Percentiles rank a stretch among this genome's conserved stretches.
Evolutionary conservation across 2,329 filamentous ascomycete species (phyloP).

Genomic region (Botrytis deweyae): DNA sequence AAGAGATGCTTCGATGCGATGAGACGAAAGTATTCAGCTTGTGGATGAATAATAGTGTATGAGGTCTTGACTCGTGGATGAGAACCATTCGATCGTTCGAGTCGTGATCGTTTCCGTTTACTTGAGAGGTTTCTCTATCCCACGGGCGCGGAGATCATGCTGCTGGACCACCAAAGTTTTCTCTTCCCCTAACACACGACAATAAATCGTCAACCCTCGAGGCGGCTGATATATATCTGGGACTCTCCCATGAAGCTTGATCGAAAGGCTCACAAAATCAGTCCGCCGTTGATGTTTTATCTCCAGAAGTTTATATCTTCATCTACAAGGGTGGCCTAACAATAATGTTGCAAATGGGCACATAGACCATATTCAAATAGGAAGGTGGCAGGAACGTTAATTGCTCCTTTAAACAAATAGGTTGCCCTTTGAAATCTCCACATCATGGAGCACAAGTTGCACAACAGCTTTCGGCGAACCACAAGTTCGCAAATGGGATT

Average conservation of each 20-base stretch:
- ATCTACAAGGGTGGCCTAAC: neutral
- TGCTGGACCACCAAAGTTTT: neutral
- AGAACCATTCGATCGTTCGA: neutral
- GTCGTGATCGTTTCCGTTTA: neutral
- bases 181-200: neutral
- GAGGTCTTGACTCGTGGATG: neutral
- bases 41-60: neutral
- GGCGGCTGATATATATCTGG: neutral
- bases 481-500: neutral
- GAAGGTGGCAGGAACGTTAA: neutral
- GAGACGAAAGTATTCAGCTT: neutral
- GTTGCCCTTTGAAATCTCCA: slow-evolving; percentile 3
- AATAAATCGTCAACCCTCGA: neutral
- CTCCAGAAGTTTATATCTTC: slow-evolving; percentile 3
- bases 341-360: neutral
- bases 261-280: neutral
- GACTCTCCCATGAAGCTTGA: neutral
- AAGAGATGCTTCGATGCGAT: neutral
- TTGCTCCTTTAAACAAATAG: neutral
- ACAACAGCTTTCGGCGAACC: slow-evolving; percentile 12
- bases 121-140: neutral
- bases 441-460: slow-evolving; percentile 4
- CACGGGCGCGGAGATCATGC: neutral
- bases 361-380: neutral
- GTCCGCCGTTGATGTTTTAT: neutral